Evolutionary conservation across 2,329 filamentous ascomycete genomes (phyloP).

Genomic region (Fusarium bactridioides): DNA sequence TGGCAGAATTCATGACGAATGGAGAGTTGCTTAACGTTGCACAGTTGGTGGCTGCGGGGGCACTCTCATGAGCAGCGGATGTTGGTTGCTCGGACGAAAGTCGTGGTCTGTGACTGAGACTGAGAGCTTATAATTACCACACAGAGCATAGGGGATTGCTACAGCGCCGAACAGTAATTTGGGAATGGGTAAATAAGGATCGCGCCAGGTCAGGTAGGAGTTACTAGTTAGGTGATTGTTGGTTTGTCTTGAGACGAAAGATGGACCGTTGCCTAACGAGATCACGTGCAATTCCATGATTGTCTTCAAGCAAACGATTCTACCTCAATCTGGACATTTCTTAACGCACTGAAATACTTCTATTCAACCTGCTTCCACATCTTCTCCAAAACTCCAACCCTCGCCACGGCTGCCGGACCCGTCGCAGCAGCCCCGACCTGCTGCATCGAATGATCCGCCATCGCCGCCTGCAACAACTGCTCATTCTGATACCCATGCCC

Average conservation of each 20-base stretch:
- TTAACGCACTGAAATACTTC: background rate
- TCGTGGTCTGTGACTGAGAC: background rate
- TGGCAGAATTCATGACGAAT: background rate
- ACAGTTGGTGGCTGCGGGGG: rapidly evolving
- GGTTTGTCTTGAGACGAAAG: background rate
- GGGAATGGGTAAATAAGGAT: background rate
- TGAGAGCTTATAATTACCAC: background rate
- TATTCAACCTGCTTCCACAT: background rate
- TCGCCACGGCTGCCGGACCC: background rate
- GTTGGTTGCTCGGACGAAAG: background rate
- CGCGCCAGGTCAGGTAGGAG: background rate
- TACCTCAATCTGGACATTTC: background rate
- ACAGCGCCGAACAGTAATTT: background rate
- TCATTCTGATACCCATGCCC: background rate
- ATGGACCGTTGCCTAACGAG: background rate
- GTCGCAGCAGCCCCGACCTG: background rate
- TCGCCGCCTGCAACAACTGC: background rate
- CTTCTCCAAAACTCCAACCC: background rate
- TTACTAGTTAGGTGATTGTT: background rate
- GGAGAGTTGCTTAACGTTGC: too few species aligned
- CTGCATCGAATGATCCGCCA: background rate
- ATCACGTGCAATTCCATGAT: background rate
- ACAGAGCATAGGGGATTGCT: background rate
- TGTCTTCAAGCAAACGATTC: background rate
- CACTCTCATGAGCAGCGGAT: background rate